Percentiles rank a stretch among this genome's conserved stretches.
These are phyloP conservation scores for Fistulifera solaris DNA, from an alignment of 108 stramenopile species.

Conservation along the genomic window DNA sequence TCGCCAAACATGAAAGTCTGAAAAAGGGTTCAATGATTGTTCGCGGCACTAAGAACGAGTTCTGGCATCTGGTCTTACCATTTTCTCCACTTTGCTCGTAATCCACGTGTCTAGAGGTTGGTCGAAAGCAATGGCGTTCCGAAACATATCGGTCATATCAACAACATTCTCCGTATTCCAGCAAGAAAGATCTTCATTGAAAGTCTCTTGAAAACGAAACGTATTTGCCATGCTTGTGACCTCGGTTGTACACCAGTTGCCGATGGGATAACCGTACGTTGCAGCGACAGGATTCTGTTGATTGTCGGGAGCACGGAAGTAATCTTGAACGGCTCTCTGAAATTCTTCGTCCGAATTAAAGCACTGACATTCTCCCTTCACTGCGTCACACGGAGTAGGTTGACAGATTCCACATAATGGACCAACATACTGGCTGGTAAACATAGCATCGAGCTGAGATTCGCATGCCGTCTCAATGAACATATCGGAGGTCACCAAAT, in stretches of 20 bases:
- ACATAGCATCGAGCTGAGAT: too few relatives aligned
- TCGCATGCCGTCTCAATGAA: constrained; percentile 8
- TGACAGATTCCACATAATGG: constrained; percentile 17
- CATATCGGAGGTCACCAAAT: too few relatives aligned
- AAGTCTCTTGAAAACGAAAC: not conserved
- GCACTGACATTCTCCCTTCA: too few relatives aligned
- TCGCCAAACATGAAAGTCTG: constrained; percentile 20
- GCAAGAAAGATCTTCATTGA: constrained; percentile 13
- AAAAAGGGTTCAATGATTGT: constrained; percentile 16
- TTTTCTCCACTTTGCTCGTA: constrained; percentile 1
- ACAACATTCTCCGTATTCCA: constrained; percentile 22
- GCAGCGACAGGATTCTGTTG: not conserved
- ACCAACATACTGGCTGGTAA: constrained; percentile 11
- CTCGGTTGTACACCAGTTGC: constrained; percentile 17
- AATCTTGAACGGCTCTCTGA: too few relatives aligned
- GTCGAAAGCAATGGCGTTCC: constrained; percentile 2
- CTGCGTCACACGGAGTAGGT: constrained; percentile 11
- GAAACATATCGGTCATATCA: constrained; percentile 10
- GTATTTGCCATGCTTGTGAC: constrained; percentile 1
- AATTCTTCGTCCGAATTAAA: too few relatives aligned
- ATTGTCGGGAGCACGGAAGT: too few relatives aligned
- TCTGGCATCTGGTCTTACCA: constrained; percentile 13
- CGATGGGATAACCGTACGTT: constrained; percentile 21
- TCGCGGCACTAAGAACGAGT: too few relatives aligned
- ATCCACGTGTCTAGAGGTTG: constrained; percentile 12